Percentiles rank a stretch among this genome's conserved stretches.
phyloP scores from a whole-genome alignment of 106 monocot genomes.

The Hemerocallis citrina region DNA sequence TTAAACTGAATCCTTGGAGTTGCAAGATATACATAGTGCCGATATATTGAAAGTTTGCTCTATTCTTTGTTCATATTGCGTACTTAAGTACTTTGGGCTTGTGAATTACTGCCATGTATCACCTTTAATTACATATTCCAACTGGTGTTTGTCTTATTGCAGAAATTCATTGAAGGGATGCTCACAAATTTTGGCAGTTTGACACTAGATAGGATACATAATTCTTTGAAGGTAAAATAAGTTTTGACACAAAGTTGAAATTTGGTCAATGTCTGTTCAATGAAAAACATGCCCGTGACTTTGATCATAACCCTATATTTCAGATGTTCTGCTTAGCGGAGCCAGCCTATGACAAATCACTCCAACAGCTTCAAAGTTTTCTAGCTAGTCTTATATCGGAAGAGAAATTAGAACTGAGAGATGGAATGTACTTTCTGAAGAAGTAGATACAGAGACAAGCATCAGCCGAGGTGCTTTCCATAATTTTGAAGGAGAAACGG shows the following conservation, averaged over 20 bases:
- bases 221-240: conserved; percentile 80
- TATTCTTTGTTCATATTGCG: too few relatives aligned
- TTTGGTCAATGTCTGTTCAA: not conserved
- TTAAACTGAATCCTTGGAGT: too few relatives aligned
- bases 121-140: not conserved
- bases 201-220: conserved; percentile 90
- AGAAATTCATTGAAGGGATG: conserved; percentile 98
- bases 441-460: conserved; percentile 18
- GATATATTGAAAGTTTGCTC: not conserved
- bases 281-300: not conserved
- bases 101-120: not conserved
- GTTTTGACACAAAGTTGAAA: not conserved
- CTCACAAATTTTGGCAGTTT: conserved; percentile 91
- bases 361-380: conserved; percentile 93
- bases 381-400: conserved; percentile 68
- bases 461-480: not conserved
- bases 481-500: not conserved
- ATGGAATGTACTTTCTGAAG: conserved; percentile 60
- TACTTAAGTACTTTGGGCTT: not conserved
- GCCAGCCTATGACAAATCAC: conserved; percentile 91
- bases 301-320: not conserved
- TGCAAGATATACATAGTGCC: not conserved
- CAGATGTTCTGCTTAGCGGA: conserved; percentile 99
- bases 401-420: conserved; percentile 80
- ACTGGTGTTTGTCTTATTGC: conserved; percentile 18